Percentiles rank a stretch among this genome's conserved stretches.
phyloP scores from a whole-genome alignment of 2,329 filamentous ascomycete genomes.

The Sporothrix dimorphospora region DNA sequence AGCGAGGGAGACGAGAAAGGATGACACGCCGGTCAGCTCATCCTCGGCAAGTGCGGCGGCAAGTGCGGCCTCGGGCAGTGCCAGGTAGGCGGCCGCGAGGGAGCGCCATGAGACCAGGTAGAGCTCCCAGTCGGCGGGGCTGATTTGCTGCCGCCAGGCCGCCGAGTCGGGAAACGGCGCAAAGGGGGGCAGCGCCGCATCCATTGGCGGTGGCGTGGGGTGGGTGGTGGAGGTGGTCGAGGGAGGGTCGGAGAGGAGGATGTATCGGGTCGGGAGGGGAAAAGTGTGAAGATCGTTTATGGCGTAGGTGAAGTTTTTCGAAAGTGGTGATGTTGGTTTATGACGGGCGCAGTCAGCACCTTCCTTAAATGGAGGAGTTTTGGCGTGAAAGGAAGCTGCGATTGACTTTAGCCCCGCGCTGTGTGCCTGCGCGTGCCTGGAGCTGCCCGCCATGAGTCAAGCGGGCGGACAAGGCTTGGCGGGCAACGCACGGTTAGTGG shows the following conservation, averaged over 20 bases:
- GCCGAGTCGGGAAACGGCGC: slow-evolving; percentile 72
- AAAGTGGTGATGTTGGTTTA: not conserved
- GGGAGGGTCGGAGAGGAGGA: not conserved
- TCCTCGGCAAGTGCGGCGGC: slow-evolving; percentile 54
- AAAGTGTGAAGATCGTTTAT: not conserved
- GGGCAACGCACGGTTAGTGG: no score
- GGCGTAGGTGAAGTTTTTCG: not conserved
- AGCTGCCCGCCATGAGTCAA: slow-evolving; percentile 1
- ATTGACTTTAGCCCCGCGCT: slow-evolving; percentile 14
- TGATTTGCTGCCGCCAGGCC: slow-evolving; percentile 67
- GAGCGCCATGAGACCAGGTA: slow-evolving; percentile 77
- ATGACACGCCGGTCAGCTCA: slow-evolving; percentile 42
- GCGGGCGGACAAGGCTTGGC: not conserved
- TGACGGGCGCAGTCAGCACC: not conserved
- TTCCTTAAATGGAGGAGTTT: not conserved
- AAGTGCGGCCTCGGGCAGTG: slow-evolving; percentile 61
- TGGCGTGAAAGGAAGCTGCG: not conserved
- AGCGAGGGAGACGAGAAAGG: slow-evolving; percentile 71
- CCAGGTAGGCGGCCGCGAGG: slow-evolving; percentile 67
- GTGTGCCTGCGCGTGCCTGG: no score
- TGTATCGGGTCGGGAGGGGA: not conserved
- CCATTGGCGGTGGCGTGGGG: slow-evolving; percentile 40
- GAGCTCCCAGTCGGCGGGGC: slow-evolving; percentile 72
- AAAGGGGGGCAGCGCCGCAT: slow-evolving; percentile 65
- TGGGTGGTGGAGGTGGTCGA: not conserved